A percentile compares a stretch with the other conserved stretches of the same genome.
Conservation (phyloP, 495 filamentous ascomycete genomes). For the Daldinia bambusicola region DNA sequence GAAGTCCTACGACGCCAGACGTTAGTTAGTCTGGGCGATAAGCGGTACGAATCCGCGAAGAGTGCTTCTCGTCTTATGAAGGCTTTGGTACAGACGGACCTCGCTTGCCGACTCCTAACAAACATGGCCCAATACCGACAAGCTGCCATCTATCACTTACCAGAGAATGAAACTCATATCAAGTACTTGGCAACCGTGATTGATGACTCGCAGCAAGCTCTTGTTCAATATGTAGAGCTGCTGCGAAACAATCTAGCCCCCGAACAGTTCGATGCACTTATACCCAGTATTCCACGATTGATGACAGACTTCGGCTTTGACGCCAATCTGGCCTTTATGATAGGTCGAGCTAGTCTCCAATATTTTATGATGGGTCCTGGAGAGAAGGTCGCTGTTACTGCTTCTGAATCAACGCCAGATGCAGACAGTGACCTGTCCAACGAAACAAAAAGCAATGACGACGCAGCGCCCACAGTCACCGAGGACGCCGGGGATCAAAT, state of each 20-base stretch:
- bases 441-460: conserved; percentile 35
- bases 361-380: conserved; percentile 54
- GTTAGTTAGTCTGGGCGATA: conserved; percentile 78
- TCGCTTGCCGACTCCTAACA: conserved; percentile 82
- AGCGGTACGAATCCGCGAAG: conserved; percentile 69
- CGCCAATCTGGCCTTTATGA: conserved; percentile 86
- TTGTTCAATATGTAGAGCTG: conserved; percentile 89
- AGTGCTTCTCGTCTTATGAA: conserved; percentile 81
- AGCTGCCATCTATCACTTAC: conserved; percentile 76
- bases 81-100: conserved; percentile 73
- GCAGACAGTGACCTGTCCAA: conserved; percentile 56
- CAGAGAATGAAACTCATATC: conserved; percentile 72
- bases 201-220: conserved; percentile 86
- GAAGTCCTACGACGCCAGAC: conserved; percentile 80
- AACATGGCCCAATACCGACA: conserved; percentile 90
- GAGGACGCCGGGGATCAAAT: conserved; percentile 53
- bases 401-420: conserved; percentile 48
- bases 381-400: conserved; percentile 43
- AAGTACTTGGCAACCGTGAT: conserved; percentile 87
- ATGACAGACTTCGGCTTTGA: conserved; percentile 84
- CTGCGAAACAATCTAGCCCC: conserved; percentile 79
- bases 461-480: conserved; percentile 22
- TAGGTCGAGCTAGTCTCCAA: conserved; percentile 75
- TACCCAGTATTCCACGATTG: conserved; percentile 79
- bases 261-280: conserved; percentile 80